Evolutionary conservation across 1,139 yeast species (phyloP), one percentile per base, ranked within the genome.

Genomic region (Sugiyamaella xylanicola): DNA sequence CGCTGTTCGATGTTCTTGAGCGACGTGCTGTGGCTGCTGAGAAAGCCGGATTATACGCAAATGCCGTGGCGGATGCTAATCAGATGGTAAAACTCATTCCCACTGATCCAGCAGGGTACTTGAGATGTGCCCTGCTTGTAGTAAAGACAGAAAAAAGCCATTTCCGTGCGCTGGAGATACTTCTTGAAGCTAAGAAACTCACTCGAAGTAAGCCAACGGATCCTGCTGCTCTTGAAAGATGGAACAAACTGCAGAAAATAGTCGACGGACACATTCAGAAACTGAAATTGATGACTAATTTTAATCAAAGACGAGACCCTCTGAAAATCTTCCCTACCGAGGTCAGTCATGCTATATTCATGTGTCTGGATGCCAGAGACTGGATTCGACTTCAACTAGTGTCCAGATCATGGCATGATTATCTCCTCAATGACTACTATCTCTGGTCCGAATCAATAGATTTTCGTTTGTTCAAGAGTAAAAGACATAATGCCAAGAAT

Each of bases 381-480:
- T 48, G 52, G 52, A 3, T 43, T 5, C 25, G 29, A 19, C 40
- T 48, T 7, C 52, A 40, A 13, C 19, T 20, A 15, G 52, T 48
- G 13, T 48, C 52, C 11, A 40, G 20, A 29, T 21, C 52, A 8
- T 48, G 52, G 52, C 29, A 27, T 3, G 39, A 39, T n/a, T 48
- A 22, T 41, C 29, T 48, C 7, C 16, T 9, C n/a, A 41, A 40
- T n/a, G 52, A 48, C 16, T 36, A 20, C 8, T 41, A 40, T 17
- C 52, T 48, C 11, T 48, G 52, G 52, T 46, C 52, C 17, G 4
- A 46, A 3, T 48, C 52, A 17, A 48, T 48, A 20, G 52, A 48
- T 15, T 48, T 48, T 22, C 21, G 47, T 9, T 22, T 32, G 11
- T 29, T 46, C 20, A 35, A 36, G 2, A 3, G 2, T 11, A 32